phyloP scores from a whole-genome alignment of 805 yeast species.

The Suhomyces xylopsoci region DNA sequence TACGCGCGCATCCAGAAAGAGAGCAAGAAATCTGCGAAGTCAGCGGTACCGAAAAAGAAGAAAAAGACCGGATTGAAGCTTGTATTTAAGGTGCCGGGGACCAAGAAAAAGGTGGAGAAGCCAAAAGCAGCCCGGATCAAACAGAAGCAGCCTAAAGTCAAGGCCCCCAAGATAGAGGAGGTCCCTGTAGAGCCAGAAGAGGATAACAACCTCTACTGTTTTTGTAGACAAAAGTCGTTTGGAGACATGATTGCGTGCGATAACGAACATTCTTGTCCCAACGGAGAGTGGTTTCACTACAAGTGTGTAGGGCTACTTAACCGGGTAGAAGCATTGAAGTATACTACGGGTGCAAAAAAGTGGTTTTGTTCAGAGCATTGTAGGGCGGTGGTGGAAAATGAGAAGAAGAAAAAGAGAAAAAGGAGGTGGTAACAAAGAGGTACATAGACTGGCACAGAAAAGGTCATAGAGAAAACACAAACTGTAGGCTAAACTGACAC shows the following conservation, averaged over 20 bases:
- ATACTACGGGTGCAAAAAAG: slow-evolving; percentile 29
- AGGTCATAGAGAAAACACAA: too few species aligned
- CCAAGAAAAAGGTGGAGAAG: slow-evolving; percentile 1
- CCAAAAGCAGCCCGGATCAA: not conserved
- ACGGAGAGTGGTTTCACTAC: slow-evolving; percentile 47
- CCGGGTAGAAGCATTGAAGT: slow-evolving; percentile 36
- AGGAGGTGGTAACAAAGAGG: not conserved
- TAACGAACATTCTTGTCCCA: slow-evolving; percentile 32
- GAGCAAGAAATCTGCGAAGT: slow-evolving; percentile 31
- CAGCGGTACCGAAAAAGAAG: not conserved
- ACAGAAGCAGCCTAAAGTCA: not conserved
- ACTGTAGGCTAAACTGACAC: too few species aligned
- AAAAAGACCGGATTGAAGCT: slow-evolving; percentile 7
- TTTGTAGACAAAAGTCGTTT: slow-evolving; percentile 26
- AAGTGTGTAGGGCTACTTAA: slow-evolving; percentile 42
- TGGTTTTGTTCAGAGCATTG: slow-evolving; percentile 43
- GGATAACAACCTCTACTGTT: slow-evolving; percentile 16
- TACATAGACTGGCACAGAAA: not conserved
- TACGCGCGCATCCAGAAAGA: slow-evolving; percentile 30
- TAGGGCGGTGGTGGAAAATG: slow-evolving; percentile 10
- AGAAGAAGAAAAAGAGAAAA: slow-evolving; percentile 9
- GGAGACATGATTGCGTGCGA: slow-evolving; percentile 33
- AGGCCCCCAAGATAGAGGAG: slow-evolving; percentile 1
- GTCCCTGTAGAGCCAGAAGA: slow-evolving; percentile 3
- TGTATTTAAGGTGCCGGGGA: slow-evolving; percentile 7